These are phyloP conservation scores for Lentinus tigrinus DNA, from an alignment of 768 basidiomycete species.

Conservation along the genomic window DNA sequence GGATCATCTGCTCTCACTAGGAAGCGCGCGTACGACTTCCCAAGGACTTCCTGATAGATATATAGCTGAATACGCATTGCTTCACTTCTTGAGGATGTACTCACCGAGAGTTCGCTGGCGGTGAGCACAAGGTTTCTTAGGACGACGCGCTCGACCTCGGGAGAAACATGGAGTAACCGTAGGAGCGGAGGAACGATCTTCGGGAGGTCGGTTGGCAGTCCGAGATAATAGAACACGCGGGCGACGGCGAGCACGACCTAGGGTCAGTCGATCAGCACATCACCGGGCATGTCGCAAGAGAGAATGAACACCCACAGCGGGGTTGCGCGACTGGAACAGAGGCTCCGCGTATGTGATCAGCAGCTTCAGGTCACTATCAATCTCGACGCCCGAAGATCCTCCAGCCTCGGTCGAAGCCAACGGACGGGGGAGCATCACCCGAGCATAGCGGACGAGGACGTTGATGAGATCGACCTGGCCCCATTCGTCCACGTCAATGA, in stretches of 20 bases:
- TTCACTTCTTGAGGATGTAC: constrained; percentile 24
- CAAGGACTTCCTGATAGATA: constrained; percentile 55
- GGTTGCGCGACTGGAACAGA: constrained; percentile 82
- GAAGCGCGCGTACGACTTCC: constrained; percentile 62
- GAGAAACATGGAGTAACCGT: constrained; percentile 63
- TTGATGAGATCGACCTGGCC: constrained; percentile 82
- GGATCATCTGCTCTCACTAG: constrained; percentile 69
- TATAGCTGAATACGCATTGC: neutral
- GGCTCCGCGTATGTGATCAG: constrained; percentile 72
- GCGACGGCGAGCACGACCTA: constrained; percentile 81
- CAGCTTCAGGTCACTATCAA: constrained; percentile 78
- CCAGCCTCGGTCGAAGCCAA: constrained; percentile 31
- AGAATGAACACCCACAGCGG: constrained; percentile 57
- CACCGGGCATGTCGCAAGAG: neutral
- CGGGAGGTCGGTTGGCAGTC: constrained; percentile 50
- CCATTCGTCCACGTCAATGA: constrained; percentile 96
- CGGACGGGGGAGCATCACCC: constrained; percentile 79
- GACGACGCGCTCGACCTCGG: constrained; percentile 75
- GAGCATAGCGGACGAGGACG: constrained; percentile 77
- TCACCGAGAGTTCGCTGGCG: constrained; percentile 64
- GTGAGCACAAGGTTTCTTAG: constrained; percentile 70
- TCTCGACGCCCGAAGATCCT: constrained; percentile 42
- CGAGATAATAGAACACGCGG: constrained; percentile 73
- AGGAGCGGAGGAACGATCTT: constrained; percentile 73
- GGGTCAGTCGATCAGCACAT: neutral